Percentiles rank a stretch among this genome's conserved stretches.
Conservation (phyloP, 768 basidiomycete genomes). For the Mrakia hoshinonis region DNA sequence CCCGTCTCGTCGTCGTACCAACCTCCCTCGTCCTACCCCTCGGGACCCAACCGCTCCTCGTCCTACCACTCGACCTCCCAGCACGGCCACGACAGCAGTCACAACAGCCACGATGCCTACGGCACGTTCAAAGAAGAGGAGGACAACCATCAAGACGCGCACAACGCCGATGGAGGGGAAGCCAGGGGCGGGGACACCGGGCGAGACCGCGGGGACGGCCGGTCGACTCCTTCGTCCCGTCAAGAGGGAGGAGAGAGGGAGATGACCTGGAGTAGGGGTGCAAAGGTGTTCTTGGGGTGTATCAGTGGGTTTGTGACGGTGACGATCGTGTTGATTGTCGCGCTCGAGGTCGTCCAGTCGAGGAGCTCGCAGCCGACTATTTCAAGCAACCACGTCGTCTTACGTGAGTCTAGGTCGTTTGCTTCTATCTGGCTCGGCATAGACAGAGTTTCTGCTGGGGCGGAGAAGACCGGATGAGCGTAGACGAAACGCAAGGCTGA, state of each 20-base stretch:
- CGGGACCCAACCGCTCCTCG: too few species aligned
- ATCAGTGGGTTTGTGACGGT: neutral
- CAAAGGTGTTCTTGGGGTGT: neutral
- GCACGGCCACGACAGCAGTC: too few species aligned
- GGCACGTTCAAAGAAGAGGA: too few species aligned
- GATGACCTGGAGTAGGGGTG: neutral
- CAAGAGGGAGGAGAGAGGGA: neutral
- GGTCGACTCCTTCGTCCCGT: neutral
- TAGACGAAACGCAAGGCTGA: too few species aligned
- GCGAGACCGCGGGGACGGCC: neutral
- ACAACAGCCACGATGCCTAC: too few species aligned
- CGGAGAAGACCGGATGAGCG: too few species aligned
- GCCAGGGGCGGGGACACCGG: neutral
- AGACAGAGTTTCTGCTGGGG: neutral
- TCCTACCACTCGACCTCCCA: too few species aligned
- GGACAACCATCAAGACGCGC: too few species aligned
- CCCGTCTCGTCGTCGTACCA: neutral
- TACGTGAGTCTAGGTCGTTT: neutral
- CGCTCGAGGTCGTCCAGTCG: conserved; percentile 3
- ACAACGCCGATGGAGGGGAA: too few species aligned
- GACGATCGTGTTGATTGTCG: neutral
- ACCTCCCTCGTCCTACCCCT: too few species aligned
- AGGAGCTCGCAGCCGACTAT: neutral
- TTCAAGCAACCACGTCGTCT: neutral
- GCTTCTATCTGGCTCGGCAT: neutral